Evolutionary conservation across 805 yeast species (phyloP).

Genomic region (Candida schatavii): DNA sequence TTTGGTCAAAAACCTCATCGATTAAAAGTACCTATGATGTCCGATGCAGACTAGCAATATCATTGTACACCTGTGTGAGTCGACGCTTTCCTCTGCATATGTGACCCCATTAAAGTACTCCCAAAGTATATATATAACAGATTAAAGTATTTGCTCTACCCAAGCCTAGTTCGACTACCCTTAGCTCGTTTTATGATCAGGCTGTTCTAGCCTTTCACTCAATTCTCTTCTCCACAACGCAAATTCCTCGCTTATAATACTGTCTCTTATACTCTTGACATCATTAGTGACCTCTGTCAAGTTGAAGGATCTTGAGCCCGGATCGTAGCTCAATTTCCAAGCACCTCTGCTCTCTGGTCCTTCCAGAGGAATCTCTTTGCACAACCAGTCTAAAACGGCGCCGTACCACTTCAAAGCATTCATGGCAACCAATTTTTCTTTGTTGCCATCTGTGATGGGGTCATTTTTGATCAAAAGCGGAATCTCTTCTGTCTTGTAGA

Average conservation of each 20-base stretch:
- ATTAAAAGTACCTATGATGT: too few relatives aligned
- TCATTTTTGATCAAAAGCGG: slow-evolving; percentile 64
- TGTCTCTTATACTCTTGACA: slow-evolving; percentile 38
- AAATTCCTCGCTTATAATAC: slow-evolving; percentile 47
- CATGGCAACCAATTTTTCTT: slow-evolving; percentile 60
- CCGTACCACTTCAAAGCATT: slow-evolving; percentile 85
- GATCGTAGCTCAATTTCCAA: slow-evolving; percentile 56
- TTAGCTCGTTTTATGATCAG: too few relatives aligned
- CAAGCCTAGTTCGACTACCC: too few relatives aligned
- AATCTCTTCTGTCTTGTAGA: slow-evolving; percentile 71
- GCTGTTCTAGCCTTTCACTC: background rate
- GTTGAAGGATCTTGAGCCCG: slow-evolving; percentile 50
- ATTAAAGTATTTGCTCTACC: too few relatives aligned
- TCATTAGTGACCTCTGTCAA: slow-evolving; percentile 44
- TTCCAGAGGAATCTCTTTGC: slow-evolving; percentile 46
- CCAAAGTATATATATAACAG: too few relatives aligned
- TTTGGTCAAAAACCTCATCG: too few relatives aligned
- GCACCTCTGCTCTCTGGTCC: slow-evolving; percentile 40
- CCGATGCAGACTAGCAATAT: too few relatives aligned
- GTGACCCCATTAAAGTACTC: too few relatives aligned
- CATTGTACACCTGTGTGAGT: too few relatives aligned
- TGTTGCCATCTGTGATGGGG: slow-evolving; percentile 30
- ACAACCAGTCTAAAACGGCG: slow-evolving; percentile 77
- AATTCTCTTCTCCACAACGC: slow-evolving; percentile 27
- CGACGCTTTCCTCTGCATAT: too few relatives aligned